These are phyloP conservation scores for Sutorius australiensis DNA, from an alignment of 768 basidiomycete genomes.

Conservation along the genomic window DNA sequence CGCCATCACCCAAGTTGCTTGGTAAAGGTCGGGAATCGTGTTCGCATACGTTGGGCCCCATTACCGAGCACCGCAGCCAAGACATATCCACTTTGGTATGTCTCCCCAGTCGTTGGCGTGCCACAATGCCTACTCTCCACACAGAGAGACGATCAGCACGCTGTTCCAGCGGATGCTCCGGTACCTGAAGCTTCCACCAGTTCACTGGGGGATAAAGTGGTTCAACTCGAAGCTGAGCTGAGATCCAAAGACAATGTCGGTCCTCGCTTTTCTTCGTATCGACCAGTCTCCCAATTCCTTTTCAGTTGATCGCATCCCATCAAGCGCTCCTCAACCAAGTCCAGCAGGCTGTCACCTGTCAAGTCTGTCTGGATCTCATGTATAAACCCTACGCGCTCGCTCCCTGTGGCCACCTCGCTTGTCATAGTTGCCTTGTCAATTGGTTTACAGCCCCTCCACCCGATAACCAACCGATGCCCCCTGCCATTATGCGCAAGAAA, in stretches of 20 bases:
- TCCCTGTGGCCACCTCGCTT: constrained; percentile 73
- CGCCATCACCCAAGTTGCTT: neutral
- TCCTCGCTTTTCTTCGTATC: neutral
- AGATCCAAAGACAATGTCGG: constrained; percentile 39
- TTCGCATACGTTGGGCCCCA: neutral
- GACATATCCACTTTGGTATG: constrained; percentile 15
- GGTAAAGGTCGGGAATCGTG: neutral
- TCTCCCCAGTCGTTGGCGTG: neutral
- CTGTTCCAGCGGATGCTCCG: neutral
- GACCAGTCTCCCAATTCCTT: neutral
- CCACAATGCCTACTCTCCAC: constrained; percentile 6
- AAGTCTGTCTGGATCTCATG: constrained; percentile 75
- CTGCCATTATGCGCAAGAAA: constrained; percentile 36
- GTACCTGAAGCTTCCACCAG: neutral
- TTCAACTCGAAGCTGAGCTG: constrained; percentile 44
- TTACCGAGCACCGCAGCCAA: neutral
- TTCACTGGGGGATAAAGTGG: constrained; percentile 27
- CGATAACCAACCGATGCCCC: constrained; percentile 23
- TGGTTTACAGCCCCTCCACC: constrained; percentile 62
- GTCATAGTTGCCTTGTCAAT: constrained; percentile 64
- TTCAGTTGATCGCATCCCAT: constrained; percentile 50
- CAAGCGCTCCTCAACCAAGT: constrained; percentile 50
- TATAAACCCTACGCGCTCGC: constrained; percentile 70
- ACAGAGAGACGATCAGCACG: constrained; percentile 7
- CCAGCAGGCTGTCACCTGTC: constrained; percentile 66